Evolutionary conservation across 768 basidiomycete species (phyloP), one percentile per base, ranked within the genome.

Genomic region (Termitomyces sp.): DNA sequence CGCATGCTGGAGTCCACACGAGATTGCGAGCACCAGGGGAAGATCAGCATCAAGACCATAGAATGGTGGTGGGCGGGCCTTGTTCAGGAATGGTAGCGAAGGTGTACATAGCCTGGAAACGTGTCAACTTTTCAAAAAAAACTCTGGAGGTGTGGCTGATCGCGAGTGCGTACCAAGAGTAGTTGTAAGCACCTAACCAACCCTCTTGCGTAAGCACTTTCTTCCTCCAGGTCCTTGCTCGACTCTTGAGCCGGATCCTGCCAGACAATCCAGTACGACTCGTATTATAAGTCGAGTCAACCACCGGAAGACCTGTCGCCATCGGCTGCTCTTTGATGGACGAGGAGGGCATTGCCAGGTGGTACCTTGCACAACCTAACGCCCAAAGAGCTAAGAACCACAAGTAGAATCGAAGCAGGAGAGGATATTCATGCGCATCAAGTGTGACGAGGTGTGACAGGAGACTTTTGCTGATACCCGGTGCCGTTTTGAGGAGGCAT

Each of bases 111-210:
- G 78, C 81, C 82, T 77, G 42, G 16, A 30, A 24, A 18, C 41
- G 5, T 16, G 24, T 46, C 16, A 46, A 33, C 47, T 24, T 22
- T 47, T 3, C 15, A 27, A 18, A 16, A 18, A 33, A 37, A 37
- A 24, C 6, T n/a, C 3, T 27, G 4, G 27, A n/a, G 12, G 13
- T n/a, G 27, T 30, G 15, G 47, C 20, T 9, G 16, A 34, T 20
- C 12, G 57, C 68, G 11, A 34, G 30, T n/a, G 59, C 69, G 36
- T 56, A 78, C 82, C 84, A 87, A 8, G 73, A 79, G 66, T 89
- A 93, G 73, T 93, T 83, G 67, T 92, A 93, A 68, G 88, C 87
- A 0, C 91, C 91, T n/a, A 93, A 58, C 91, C 91, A 93, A 8
- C 91, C 90, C 46, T 86, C 73, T 61, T 71, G 74, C 1, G 78